Conservation (phyloP, 768 basidiomycete species). For the Pleurotus cornucopiae region DNA sequence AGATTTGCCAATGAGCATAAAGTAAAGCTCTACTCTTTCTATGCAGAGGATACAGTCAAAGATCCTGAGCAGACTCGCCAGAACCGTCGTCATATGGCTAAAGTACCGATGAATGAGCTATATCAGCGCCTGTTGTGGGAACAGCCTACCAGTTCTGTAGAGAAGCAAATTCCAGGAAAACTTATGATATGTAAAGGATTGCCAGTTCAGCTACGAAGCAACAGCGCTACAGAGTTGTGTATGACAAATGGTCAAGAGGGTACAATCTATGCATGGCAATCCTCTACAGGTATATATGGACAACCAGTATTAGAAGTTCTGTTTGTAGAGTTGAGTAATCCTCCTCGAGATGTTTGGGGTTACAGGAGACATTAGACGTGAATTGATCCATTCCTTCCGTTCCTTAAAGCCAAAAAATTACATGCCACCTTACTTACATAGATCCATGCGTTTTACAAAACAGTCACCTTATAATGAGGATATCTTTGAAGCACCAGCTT, state of each 20-base stretch:
- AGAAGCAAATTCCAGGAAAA: conserved; percentile 21
- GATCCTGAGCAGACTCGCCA: not conserved
- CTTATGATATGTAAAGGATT: conserved; percentile 25
- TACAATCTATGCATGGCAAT: conserved; percentile 20
- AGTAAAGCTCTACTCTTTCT: conserved; percentile 20
- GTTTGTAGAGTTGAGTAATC: conserved; percentile 7
- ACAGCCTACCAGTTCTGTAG: conserved; percentile 17
- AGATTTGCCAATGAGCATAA: conserved; percentile 28
- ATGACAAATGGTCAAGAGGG: conserved; percentile 27
- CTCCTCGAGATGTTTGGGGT: conserved; percentile 5
- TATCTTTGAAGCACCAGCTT: conserved; percentile 11
- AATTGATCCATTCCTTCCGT: no score
- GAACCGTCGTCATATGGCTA: not conserved
- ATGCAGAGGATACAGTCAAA: conserved; percentile 17
- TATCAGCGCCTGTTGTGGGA: conserved; percentile 19
- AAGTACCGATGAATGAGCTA: not conserved
- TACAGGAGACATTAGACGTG: no score
- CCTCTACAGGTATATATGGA: conserved; percentile 9
- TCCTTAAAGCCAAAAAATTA: no score
- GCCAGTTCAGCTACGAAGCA: conserved; percentile 18
- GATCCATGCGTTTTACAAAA: conserved; percentile 9
- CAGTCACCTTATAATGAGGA: conserved; percentile 7
- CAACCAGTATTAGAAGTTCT: conserved; percentile 14
- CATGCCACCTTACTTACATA: not conserved
- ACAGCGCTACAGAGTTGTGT: not conserved